These are phyloP conservation scores for Lichtheimia corymbifera DNA, from an alignment of 371 early-diverging fungal genomes.

Conservation along the genomic window DNA sequence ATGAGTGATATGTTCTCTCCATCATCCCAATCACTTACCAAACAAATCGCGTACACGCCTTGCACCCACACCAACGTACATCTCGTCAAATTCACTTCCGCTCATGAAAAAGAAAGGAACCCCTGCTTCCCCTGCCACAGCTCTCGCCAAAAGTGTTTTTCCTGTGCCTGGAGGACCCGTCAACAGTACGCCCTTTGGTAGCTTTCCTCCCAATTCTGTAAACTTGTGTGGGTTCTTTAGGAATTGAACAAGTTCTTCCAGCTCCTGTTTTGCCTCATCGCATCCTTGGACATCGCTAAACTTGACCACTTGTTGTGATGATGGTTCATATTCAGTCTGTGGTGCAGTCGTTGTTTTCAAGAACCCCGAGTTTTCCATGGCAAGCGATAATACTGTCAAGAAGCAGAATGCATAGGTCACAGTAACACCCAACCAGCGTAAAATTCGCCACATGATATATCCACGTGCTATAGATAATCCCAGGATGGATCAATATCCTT, in stretches of 20 bases:
- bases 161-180: constrained; percentile 99
- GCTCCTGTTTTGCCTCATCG: constrained; percentile 94
- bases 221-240: constrained; percentile 86
- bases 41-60: constrained; percentile 72
- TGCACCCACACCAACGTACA: constrained; percentile 98
- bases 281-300: constrained; percentile 96
- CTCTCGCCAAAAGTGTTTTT: constrained; percentile 83
- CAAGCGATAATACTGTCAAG: constrained; percentile 63
- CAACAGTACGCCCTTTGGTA: constrained; percentile 92
- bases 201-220: constrained; percentile 85
- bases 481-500: neutral
- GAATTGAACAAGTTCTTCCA: constrained; percentile 93
- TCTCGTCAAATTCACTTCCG: constrained; percentile 95
- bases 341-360: constrained; percentile 54
- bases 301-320: constrained; percentile 59
- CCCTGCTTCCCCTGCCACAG: constrained; percentile 88
- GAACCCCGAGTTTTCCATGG: constrained; percentile 70
- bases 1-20: neutral
- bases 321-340: constrained; percentile 67
- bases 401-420: constrained; percentile 72
- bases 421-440: constrained; percentile 70
- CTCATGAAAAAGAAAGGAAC: constrained; percentile 96
- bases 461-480: constrained; percentile 43
- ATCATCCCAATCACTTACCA: constrained; percentile 29
- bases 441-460: constrained; percentile 63